A percentile compares a stretch with the other conserved stretches of the same genome.
Evolutionary conservation across 2,329 filamentous ascomycete species (phyloP).

Genomic region (Fusarium sacchari): DNA sequence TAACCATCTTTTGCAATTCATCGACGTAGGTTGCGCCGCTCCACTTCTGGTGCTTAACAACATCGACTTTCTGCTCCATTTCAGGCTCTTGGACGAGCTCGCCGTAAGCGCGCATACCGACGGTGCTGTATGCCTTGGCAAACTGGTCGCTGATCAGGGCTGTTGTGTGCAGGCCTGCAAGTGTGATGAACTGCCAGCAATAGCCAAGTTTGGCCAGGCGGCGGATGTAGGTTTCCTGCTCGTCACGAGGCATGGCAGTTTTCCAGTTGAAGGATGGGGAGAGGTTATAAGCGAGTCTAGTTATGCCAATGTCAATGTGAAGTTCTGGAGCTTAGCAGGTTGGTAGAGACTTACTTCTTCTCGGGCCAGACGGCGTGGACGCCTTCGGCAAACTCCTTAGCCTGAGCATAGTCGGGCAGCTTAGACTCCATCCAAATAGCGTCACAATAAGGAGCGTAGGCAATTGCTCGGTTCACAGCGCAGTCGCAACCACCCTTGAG

Average conservation of each 20-base stretch:
- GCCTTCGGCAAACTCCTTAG: slow-evolving; percentile 90
- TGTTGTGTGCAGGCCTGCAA: slow-evolving; percentile 94
- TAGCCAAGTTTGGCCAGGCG: slow-evolving; percentile 89
- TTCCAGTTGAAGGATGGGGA: slow-evolving; percentile 99
- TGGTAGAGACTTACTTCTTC: slow-evolving; percentile 77
- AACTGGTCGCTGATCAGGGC: slow-evolving; percentile 93
- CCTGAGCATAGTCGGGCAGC: slow-evolving; percentile 89
- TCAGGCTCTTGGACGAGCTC: slow-evolving; percentile 98
- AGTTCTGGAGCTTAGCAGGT: neutral
- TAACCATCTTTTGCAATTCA: slow-evolving; percentile 96
- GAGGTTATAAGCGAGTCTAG: slow-evolving; percentile 94
- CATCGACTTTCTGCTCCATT: slow-evolving; percentile 89
- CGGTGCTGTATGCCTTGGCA: slow-evolving; percentile 79
- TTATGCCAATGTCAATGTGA: slow-evolving; percentile 27
- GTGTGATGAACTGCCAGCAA: slow-evolving; percentile 99
- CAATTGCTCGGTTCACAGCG: slow-evolving; percentile 88
- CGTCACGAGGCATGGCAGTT: slow-evolving; percentile 86
- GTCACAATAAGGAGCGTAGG: slow-evolving; percentile 93
- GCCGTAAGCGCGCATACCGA: slow-evolving; percentile 96
- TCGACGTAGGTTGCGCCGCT: slow-evolving; percentile 94
- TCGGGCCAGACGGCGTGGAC: slow-evolving; percentile 96
- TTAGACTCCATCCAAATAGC: slow-evolving; percentile 99
- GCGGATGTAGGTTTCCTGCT: slow-evolving; percentile 97
- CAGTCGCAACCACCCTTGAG: slow-evolving; percentile 92
- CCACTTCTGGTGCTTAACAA: slow-evolving; percentile 99